phyloP scores from a whole-genome alignment of 2,329 filamentous ascomycete genomes.

The Alternaria sp. region DNA sequence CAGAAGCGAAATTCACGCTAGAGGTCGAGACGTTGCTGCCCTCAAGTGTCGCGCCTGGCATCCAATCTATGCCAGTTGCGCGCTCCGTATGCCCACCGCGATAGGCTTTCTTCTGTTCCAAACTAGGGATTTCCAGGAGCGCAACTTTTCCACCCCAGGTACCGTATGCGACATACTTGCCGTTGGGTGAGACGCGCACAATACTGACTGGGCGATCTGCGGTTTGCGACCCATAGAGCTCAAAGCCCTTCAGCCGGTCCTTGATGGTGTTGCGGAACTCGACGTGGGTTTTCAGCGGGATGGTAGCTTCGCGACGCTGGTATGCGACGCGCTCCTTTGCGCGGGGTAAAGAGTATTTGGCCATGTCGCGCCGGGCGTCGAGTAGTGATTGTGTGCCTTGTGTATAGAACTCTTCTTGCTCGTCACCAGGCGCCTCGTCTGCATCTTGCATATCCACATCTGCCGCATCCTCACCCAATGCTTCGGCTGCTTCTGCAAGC shows the following conservation, averaged over 20 bases:
- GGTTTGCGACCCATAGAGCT: conserved; percentile 92
- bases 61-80: conserved; percentile 90
- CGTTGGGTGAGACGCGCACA: conserved; percentile 86
- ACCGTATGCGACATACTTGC: conserved; percentile 83
- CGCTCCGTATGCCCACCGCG: conserved; percentile 85
- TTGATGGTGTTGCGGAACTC: conserved; percentile 91
- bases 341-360: conserved; percentile 81
- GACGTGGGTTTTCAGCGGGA: conserved; percentile 87
- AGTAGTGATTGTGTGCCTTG: conserved; percentile 78
- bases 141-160: conserved; percentile 94
- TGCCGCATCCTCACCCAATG: conserved; percentile 59
- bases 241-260: conserved; percentile 80
- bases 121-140: conserved; percentile 80
- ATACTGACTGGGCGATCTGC: conserved; percentile 92
- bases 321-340: conserved; percentile 79
- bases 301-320: conserved; percentile 81
- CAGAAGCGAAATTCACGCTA: conserved; percentile 85
- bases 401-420: conserved; percentile 89
- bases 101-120: conserved; percentile 78
- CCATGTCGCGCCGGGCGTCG: conserved; percentile 79
- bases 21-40: conserved; percentile 74
- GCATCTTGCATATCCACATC: conserved; percentile 61
- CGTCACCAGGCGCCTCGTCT: conserved; percentile 65
- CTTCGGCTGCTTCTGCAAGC: conserved; percentile 75
- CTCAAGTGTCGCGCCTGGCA: conserved; percentile 79